These are phyloP conservation scores for Exophiala xenobiotica DNA, from an alignment of 2,329 filamentous ascomycete genomes.

Conservation along the genomic window DNA sequence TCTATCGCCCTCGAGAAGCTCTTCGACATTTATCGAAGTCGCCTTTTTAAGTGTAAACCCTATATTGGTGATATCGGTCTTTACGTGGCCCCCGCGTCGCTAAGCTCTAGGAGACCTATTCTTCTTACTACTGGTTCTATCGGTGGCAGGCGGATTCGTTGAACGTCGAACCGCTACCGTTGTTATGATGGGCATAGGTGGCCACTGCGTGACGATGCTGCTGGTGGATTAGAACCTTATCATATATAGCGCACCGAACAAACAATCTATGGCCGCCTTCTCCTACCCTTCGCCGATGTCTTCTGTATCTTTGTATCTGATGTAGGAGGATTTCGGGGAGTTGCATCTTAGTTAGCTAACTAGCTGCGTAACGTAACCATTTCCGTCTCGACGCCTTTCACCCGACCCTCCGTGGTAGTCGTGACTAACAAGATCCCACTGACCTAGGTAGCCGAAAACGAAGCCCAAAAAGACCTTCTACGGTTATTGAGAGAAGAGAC, in stretches of 20 bases:
- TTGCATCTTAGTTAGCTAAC: constrained; percentile 26
- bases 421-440: constrained; percentile 28
- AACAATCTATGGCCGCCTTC: constrained; percentile 28
- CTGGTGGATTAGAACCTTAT: constrained; percentile 1
- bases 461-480: constrained; percentile 31
- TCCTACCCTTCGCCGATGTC: constrained; percentile 31
- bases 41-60: constrained; percentile 19
- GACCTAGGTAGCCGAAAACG: constrained; percentile 19
- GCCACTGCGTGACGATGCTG: constrained; percentile 16
- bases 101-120: constrained; percentile 28
- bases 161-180: constrained; percentile 8
- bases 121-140: constrained; percentile 30
- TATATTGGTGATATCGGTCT: constrained; percentile 29
- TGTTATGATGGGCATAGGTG: constrained; percentile 23
- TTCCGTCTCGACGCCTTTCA: background rate
- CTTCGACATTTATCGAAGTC: constrained; percentile 17
- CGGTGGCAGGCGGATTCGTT: constrained; percentile 12
- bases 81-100: constrained; percentile 24
- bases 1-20: constrained; percentile 28
- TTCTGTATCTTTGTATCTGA: constrained; percentile 34
- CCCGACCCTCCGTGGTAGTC: constrained; percentile 27
- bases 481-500: constrained; percentile 31
- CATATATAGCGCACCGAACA: constrained; percentile 13
- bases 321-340: constrained; percentile 30
- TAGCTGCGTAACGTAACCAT: constrained; percentile 27